Base-by-base conservation (phyloP, 371 early-diverging fungal genomes). In the Actinomucor elegans region DNA sequence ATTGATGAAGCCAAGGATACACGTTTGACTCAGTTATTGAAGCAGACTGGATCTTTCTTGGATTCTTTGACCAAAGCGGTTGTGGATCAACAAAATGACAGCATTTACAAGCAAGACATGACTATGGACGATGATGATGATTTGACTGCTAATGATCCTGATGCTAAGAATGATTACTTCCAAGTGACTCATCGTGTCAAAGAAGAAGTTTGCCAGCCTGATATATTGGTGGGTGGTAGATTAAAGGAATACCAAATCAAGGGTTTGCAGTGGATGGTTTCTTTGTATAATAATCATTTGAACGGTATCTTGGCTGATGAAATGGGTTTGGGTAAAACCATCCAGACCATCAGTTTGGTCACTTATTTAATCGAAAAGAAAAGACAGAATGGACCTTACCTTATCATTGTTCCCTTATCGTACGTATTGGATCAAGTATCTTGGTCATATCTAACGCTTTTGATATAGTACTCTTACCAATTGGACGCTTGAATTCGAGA, bases 291-390 rank as follows among this genome's bases (percentile, higher is more conserved):
- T 67, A 98, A 97, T 66, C 80, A 89, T 36, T 70, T 96, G 61
- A 96, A 96, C 68, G 99, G 99, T 37, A 99, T 99, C 48, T 70
- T 99, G 60, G 98, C 99, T 3, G 99, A 99, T 75, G 99, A 99
- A 78, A 99, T 99, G 99, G 96, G 97, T 44, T 74, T 97, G 15
- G 97, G 96, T 40, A 95, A 97, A 72, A 96, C 97, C 1, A 92
- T 99, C 48, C 99, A 99, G 69, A 97, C 99, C 1, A 95, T 99
- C 41, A 93, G 98, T 46, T 79, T 99, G 48, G 86, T 99, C 37
- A 91, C 95, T 26, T 94, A 93, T 62, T 70, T 99, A 55, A 91
- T 96, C 53, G 97, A 97, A 56, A 81, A 78, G 56, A 96, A 96
- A 77, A 83, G 85, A 60, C 93, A 94, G 64, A 81, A 84, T 50